Conservation (phyloP, 352 stramenopile species). For the Pythium aquatile region DNA sequence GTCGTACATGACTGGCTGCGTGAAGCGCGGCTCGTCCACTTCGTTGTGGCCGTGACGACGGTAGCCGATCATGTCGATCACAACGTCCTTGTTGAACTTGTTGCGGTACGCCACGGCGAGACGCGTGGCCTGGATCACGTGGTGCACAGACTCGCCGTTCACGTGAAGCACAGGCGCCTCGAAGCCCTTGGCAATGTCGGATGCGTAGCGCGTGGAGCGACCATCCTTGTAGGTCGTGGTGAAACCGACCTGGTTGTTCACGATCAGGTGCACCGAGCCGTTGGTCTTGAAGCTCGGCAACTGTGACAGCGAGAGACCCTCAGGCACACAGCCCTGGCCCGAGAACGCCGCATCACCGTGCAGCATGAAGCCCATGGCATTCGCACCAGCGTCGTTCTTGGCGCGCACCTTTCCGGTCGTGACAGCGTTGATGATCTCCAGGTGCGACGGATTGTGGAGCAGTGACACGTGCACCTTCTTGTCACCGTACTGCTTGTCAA, state of each 20-base stretch:
- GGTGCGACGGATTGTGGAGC: slow-evolving; percentile 83
- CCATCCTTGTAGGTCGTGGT: slow-evolving; percentile 83
- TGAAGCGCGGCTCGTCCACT: slow-evolving; percentile 87
- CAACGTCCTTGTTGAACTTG: slow-evolving; percentile 81
- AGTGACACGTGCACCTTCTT: slow-evolving; percentile 75
- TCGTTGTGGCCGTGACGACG: slow-evolving; percentile 90
- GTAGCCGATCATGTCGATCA: slow-evolving; percentile 85
- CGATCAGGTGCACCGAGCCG: slow-evolving; percentile 82
- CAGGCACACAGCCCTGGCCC: slow-evolving; percentile 80
- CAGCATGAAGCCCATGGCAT: slow-evolving; percentile 80
- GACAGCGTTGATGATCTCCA: slow-evolving; percentile 89
- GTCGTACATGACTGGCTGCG: slow-evolving; percentile 87
- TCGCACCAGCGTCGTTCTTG: slow-evolving; percentile 64
- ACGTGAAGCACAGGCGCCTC: slow-evolving; percentile 86
- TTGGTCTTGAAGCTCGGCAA: slow-evolving; percentile 73
- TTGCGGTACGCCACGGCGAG: slow-evolving; percentile 83
- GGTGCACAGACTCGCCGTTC: slow-evolving; percentile 78
- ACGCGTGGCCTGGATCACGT: slow-evolving; percentile 74
- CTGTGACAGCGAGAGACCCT: slow-evolving; percentile 73
- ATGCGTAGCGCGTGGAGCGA: slow-evolving; percentile 80
- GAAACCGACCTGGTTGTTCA: slow-evolving; percentile 92
- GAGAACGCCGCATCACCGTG: slow-evolving; percentile 88
- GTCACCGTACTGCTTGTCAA: slow-evolving; percentile 65
- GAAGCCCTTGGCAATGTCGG: slow-evolving; percentile 82
- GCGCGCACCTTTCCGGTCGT: slow-evolving; percentile 81